These are phyloP conservation scores for Podila verticillata DNA, from an alignment of 192 early-diverging fungal genomes.

Conservation along the genomic window DNA sequence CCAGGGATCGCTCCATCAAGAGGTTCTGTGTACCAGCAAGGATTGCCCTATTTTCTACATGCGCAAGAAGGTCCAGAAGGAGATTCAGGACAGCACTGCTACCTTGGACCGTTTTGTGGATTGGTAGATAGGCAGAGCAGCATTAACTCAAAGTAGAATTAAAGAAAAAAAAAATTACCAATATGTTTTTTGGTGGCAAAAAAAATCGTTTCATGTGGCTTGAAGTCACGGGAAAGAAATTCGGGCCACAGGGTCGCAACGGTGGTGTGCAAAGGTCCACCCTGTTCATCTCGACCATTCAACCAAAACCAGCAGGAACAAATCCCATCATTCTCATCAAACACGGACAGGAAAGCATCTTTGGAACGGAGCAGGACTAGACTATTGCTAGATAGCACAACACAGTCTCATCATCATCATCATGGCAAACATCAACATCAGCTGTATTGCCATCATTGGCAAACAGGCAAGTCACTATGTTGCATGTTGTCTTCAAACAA, in stretches of 20 bases:
- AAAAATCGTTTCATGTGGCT: no score
- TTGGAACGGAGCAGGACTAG: not conserved
- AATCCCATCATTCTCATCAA: no score
- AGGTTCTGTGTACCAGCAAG: constrained; percentile 93
- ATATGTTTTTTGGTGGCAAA: no score
- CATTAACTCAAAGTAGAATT: no score
- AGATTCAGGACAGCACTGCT: constrained; percentile 77
- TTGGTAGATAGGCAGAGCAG: constrained; percentile 18
- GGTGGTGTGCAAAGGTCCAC: no score
- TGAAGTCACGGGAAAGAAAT: no score
- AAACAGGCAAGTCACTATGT: constrained; percentile 56
- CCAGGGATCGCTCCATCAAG: constrained; percentile 93
- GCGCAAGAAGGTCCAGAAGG: constrained; percentile 96
- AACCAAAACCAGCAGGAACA: no score
- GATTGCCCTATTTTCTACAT: constrained; percentile 99
- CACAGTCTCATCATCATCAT: not conserved
- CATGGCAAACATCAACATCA: constrained; percentile 61
- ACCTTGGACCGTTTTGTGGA: constrained; percentile 77
- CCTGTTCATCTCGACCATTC: no score
- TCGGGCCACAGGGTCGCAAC: no score
- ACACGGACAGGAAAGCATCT: not conserved
- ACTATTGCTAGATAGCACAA: not conserved
- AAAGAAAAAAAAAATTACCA: not conserved
- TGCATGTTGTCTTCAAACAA: not conserved
- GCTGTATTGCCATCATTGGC: constrained; percentile 67